Evolutionary conservation across 768 basidiomycete genomes (phyloP).

Genomic region (Gymnopilus dilepis): DNA sequence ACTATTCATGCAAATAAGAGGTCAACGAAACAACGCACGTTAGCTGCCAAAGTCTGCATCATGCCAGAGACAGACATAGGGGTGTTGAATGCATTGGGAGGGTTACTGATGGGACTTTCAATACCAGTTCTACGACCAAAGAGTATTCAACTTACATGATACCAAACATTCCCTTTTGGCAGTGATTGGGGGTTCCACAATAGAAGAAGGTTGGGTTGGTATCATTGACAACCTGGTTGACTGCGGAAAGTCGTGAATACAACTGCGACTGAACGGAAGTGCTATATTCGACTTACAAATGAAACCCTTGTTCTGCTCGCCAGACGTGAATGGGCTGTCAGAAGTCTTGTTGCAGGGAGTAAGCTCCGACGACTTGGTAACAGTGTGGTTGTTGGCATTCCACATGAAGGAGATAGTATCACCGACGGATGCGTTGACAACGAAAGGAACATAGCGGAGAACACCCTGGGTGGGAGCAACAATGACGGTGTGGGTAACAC

Average conservation of each 20-base stretch:
- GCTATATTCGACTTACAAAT: slow-evolving; percentile 51
- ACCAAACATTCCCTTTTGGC: slow-evolving; percentile 87
- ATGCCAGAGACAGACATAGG: slow-evolving; percentile 55
- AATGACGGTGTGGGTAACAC: slow-evolving; percentile 74
- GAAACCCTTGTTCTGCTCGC: slow-evolving; percentile 65
- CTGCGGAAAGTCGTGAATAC: slow-evolving; percentile 35
- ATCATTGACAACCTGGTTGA: slow-evolving; percentile 74
- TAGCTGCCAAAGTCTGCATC: slow-evolving; percentile 53
- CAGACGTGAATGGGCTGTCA: slow-evolving; percentile 66
- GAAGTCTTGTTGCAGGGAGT: slow-evolving; percentile 75
- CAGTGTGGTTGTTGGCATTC: slow-evolving; percentile 82
- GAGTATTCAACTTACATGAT: slow-evolving; percentile 52
- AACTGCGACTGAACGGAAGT: neutral
- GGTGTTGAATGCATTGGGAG: slow-evolving; percentile 51
- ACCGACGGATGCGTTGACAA: slow-evolving; percentile 74
- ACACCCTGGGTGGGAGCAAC: slow-evolving; percentile 81
- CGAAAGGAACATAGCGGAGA: slow-evolving; percentile 77
- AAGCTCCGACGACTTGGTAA: slow-evolving; percentile 76
- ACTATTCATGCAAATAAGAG: neutral
- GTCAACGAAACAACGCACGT: slow-evolving; percentile 37
- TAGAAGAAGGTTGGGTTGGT: slow-evolving; percentile 78
- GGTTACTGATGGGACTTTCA: slow-evolving; percentile 48
- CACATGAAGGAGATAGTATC: slow-evolving; percentile 81
- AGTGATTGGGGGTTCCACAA: slow-evolving; percentile 74
- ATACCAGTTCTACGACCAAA: neutral